phyloP scores from a whole-genome alignment of 257 asterid species.

The Craterostigma plantagineum region DNA sequence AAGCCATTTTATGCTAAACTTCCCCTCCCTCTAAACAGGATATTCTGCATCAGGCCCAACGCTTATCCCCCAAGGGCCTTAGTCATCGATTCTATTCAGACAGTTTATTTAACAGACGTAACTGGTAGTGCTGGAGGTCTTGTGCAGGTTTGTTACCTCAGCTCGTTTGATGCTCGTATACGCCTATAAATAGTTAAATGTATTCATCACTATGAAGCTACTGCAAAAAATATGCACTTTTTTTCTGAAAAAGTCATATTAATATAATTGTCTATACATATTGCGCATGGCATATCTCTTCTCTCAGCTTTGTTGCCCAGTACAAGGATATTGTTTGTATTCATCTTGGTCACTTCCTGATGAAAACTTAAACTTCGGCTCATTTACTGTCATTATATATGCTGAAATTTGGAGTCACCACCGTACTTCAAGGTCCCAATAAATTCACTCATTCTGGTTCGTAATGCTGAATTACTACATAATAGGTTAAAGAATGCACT shows the following conservation, averaged over 20 bases:
- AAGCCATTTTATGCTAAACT: no score
- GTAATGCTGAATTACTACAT: background rate
- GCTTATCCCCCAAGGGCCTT: slow-evolving; percentile 50
- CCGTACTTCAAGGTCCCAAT: no score
- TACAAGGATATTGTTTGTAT: background rate
- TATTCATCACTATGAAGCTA: no score
- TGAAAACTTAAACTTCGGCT: background rate
- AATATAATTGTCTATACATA: no score
- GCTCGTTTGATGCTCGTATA: background rate
- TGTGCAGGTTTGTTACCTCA: slow-evolving; percentile 40
- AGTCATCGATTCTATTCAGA: slow-evolving; percentile 85
- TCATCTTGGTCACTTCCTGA: background rate
- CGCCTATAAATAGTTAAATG: no score
- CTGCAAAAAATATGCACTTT: no score
- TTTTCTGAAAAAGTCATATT: no score
- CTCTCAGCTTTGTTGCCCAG: no score
- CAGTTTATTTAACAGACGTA: slow-evolving; percentile 64
- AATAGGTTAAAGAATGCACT: slow-evolving; percentile 86
- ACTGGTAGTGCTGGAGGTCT: slow-evolving; percentile 77
- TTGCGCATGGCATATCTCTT: no score
- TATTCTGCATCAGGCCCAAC: slow-evolving; percentile 56
- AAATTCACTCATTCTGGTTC: background rate
- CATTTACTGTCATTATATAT: background rate
- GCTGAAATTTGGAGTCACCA: background rate
- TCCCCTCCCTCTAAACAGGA: slow-evolving; percentile 31